Evolutionary conservation across 2,329 filamentous ascomycete species (phyloP).

Genomic region (Colletotrichum liaoningense): DNA sequence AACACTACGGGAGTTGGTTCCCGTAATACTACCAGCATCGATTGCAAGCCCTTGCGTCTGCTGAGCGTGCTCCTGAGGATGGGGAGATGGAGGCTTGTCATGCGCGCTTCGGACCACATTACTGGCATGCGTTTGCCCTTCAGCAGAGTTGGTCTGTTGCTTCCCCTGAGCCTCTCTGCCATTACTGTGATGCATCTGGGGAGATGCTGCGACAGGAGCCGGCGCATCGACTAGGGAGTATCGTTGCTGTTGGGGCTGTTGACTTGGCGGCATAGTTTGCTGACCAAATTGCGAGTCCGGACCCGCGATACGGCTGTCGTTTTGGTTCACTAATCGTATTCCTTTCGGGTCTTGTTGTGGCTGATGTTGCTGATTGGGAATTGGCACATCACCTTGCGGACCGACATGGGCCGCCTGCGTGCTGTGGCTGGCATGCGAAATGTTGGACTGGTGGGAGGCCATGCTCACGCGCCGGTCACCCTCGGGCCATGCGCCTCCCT

Average conservation of each 20-base stretch:
- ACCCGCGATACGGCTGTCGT: background rate
- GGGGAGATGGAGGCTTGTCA: background rate
- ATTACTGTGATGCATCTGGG: background rate
- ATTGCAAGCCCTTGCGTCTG: background rate
- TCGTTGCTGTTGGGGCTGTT: background rate
- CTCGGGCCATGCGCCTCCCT: background rate
- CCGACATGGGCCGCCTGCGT: background rate
- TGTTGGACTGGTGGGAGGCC: conserved; percentile 24
- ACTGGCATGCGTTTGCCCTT: background rate
- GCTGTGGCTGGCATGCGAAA: background rate
- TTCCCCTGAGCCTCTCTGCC: background rate
- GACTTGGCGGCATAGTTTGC: background rate
- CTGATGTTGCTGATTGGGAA: background rate
- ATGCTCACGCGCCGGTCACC: conserved; percentile 21
- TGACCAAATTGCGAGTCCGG: background rate
- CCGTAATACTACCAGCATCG: background rate
- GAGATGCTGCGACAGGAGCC: background rate
- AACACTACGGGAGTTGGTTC: background rate
- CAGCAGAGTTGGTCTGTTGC: too few species aligned
- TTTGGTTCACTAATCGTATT: background rate
- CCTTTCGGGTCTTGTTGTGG: background rate
- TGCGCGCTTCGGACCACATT: background rate
- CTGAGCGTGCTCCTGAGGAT: background rate
- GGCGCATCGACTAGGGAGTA: background rate
- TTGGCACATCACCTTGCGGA: background rate